Evolutionary conservation across 2,329 filamentous ascomycete genomes (phyloP).

Genomic region (Colletotrichum lindemuthianum): DNA sequence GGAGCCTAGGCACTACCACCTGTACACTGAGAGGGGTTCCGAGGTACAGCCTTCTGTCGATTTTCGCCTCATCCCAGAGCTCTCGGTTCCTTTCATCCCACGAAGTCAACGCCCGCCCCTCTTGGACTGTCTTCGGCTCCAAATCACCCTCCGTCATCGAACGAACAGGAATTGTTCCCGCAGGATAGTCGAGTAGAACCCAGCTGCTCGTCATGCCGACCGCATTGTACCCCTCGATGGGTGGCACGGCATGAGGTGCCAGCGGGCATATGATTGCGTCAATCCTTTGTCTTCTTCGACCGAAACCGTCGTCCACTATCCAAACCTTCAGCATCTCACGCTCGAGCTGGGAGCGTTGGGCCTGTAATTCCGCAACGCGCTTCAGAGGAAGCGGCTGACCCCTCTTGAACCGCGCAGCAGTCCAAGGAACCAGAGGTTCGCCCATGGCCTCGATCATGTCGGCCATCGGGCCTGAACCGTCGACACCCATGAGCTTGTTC

Average conservation of each 20-base stretch:
- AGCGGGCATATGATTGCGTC: constrained; percentile 68
- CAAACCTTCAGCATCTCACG: constrained; percentile 28
- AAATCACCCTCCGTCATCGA: constrained; percentile 17
- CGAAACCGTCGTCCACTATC: constrained; percentile 18
- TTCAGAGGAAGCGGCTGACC: constrained; percentile 3
- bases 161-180: constrained; percentile 43
- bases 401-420: constrained; percentile 14
- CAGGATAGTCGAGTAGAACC: constrained; percentile 51
- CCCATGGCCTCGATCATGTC: constrained; percentile 23
- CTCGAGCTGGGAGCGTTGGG: constrained; percentile 16
- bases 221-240: constrained; percentile 44
- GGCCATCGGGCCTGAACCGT: constrained; percentile 8
- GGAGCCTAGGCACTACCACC: constrained; percentile 25
- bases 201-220: constrained; percentile 48
- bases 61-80: constrained; percentile 27
- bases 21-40: constrained; percentile 26
- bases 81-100: constrained; percentile 27
- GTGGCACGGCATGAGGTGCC: constrained; percentile 68
- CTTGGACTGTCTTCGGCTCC: constrained; percentile 19
- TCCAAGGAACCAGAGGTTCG: constrained; percentile 29
- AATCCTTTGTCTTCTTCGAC: constrained; percentile 39
- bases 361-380: constrained; percentile 16
- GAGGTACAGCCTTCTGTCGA: constrained; percentile 18
- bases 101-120: constrained; percentile 1
- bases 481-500: constrained; percentile 32